Conservation (phyloP, 495 filamentous ascomycete species). For the Massariosphaeria phaeospora region DNA sequence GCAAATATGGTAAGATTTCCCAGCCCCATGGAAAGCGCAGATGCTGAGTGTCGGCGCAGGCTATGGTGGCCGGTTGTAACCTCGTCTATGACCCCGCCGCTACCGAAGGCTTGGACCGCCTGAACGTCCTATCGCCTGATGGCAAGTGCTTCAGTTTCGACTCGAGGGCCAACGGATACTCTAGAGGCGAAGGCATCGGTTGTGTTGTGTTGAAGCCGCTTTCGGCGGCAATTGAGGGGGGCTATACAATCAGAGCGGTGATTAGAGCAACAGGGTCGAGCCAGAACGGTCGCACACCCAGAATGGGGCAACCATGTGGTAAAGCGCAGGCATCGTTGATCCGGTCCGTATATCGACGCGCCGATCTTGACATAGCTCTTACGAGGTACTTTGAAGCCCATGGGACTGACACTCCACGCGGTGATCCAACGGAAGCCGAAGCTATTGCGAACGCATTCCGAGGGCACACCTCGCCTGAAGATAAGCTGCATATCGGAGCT, state of each 20-base stretch:
- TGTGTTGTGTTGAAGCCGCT: constrained; percentile 37
- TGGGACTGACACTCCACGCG: constrained; percentile 14
- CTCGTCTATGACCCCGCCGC: too few species aligned
- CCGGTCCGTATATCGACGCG: not conserved
- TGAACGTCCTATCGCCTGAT: constrained; percentile 18
- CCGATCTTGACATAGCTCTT: not conserved
- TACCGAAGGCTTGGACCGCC: too few species aligned
- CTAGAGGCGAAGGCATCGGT: constrained; percentile 14
- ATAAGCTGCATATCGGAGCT: constrained; percentile 35
- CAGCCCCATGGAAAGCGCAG: not conserved
- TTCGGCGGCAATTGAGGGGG: constrained; percentile 29
- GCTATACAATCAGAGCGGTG: constrained; percentile 43
- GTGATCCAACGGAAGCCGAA: constrained; percentile 56
- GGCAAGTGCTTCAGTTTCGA: constrained; percentile 25
- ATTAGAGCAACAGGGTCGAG: constrained; percentile 44
- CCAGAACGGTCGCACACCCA: constrained; percentile 43
- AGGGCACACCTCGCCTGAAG: constrained; percentile 34
- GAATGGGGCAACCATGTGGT: constrained; percentile 4
- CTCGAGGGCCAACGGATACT: constrained; percentile 11
- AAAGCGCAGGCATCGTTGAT: not conserved
- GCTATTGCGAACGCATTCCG: constrained; percentile 45
- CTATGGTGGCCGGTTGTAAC: too few species aligned
- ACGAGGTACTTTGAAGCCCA: constrained; percentile 17
- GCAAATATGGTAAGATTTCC: not conserved
- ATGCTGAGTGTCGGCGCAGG: not conserved